Base-by-base conservation (phyloP, 1,139 yeast species). In the Candida pseudoviswanathii region DNA sequence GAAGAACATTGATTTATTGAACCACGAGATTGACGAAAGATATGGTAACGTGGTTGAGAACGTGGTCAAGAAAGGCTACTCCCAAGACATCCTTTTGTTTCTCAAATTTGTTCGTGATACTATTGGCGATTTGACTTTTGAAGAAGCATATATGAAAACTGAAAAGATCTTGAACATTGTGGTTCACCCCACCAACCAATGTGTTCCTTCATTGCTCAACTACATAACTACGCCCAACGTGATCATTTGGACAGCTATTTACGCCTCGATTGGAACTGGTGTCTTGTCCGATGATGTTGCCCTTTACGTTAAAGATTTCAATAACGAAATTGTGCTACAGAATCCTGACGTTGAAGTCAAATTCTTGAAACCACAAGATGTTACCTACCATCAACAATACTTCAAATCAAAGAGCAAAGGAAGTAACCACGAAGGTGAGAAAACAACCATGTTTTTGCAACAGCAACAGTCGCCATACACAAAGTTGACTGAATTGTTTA, bases 171-270 rank as follows among this genome's bases (percentile, higher is more conserved):
- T 94, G 47, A 94, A 92, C 64, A 86, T 94, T 45, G 89, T 95
- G 1, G 95, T 94, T 3, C 96, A 96, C 49, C 91, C 97, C 2
- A 85, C 96, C 0, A 85, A 83, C 55, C 80, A 75, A 47, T 78
- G 81, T 7, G 69, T 90, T 22, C 96, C 97, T 0, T 80, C 91
- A 7, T 72, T 94, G 50, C 73, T 94, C 34, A 94, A 94, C 64
- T 92, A 94, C 62, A 82, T 94, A 41, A 92, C 99, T 0, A 90
- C 98, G 0, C 99, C 99, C 0, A 91, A 94, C 66, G 96, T 92
- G 7, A 79, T 94, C 5, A 87, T 94, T 10, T 84, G 96, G 85
- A 88, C 97, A 3, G 98, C 91, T 0, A 81, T 86, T 8, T 76
- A 81, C 73, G 86, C 88, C 7, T 84, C 91, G 2, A 83, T 85